phyloP scores from a whole-genome alignment of 192 early-diverging fungal genomes.

The Entomortierella parvispora region DNA sequence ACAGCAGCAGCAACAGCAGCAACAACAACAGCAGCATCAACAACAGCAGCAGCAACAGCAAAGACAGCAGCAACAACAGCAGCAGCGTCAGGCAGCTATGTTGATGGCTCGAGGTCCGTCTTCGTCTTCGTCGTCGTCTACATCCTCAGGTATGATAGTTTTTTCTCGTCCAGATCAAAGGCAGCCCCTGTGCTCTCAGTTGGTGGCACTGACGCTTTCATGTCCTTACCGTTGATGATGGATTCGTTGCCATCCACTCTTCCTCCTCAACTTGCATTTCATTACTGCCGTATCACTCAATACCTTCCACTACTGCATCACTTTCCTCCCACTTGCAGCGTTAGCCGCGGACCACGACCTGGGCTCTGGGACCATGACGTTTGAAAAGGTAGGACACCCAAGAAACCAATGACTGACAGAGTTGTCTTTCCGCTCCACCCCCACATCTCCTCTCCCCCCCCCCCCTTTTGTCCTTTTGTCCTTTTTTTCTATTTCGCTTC shows the following conservation, averaged over 20 bases:
- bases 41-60: constrained; percentile 13
- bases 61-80: constrained; percentile 12
- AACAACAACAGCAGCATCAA: constrained; percentile 9
- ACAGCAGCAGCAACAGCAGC: neutral
- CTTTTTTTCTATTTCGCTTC: constrained; percentile 8
- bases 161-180: constrained; percentile 13
- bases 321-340: no score
- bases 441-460: neutral
- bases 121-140: constrained; percentile 37
- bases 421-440: neutral
- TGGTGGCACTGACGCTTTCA: no score
- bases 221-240: no score
- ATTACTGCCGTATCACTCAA: no score
- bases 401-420: no score
- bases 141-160: constrained; percentile 24
- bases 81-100: constrained; percentile 21
- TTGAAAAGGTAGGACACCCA: constrained; percentile 12
- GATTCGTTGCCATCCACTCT: no score
- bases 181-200: no score
- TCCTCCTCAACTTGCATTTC: no score
- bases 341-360: no score
- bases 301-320: no score
- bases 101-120: constrained; percentile 36
- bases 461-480: constrained; percentile 1
- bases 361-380: neutral